These are phyloP conservation scores for Apodospora peruviana DNA, from an alignment of 495 filamentous ascomycete species.

Conservation along the genomic window DNA sequence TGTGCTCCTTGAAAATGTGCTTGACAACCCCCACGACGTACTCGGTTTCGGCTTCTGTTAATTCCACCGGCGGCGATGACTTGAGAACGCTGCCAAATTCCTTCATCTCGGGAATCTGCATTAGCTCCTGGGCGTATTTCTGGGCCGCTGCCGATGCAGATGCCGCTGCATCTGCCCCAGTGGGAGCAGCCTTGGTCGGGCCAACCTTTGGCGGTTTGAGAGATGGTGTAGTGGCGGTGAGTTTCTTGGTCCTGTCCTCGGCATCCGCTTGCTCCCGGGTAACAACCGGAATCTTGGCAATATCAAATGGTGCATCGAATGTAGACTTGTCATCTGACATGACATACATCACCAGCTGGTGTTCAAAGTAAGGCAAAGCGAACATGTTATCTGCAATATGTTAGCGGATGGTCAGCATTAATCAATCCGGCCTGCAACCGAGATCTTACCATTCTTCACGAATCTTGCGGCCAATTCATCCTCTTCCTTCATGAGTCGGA, in stretches of 20 bases:
- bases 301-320: conserved; percentile 82
- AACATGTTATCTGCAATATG: conserved; percentile 65
- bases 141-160: conserved; percentile 73
- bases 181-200: conserved; percentile 66
- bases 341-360: conserved; percentile 97
- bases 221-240: conserved; percentile 84
- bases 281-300: conserved; percentile 86
- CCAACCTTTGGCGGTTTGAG: conserved; percentile 88
- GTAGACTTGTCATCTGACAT: conserved; percentile 81
- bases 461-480: conserved; percentile 80
- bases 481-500: conserved; percentile 80
- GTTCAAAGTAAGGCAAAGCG: conserved; percentile 91
- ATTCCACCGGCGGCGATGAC: conserved; percentile 76
- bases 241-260: conserved; percentile 95
- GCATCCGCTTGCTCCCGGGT: conserved; percentile 93
- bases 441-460: conserved; percentile 76
- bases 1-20: conserved; percentile 94
- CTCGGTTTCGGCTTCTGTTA: conserved; percentile 96
- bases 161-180: conserved; percentile 65
- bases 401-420: conserved; percentile 24
- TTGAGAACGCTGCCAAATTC: conserved; percentile 85
- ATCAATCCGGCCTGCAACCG: not conserved
- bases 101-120: conserved; percentile 82
- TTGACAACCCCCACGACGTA: conserved; percentile 93
- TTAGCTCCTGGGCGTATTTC: conserved; percentile 81